These are phyloP conservation scores for Candida tetrigidarum DNA, from an alignment of 1,139 yeast species.

Conservation along the genomic window DNA sequence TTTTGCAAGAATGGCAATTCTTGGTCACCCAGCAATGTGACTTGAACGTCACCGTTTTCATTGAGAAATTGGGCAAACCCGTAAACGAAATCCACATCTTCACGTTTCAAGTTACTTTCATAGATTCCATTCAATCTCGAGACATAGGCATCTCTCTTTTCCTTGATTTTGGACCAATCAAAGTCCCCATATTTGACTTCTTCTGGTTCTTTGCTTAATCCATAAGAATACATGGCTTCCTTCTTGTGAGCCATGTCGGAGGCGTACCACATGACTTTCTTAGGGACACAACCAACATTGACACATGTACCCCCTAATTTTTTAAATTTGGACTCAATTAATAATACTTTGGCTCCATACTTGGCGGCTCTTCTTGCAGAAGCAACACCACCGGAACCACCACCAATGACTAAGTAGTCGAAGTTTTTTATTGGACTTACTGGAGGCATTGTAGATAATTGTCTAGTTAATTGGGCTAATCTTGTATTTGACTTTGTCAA, in stretches of 20 bases:
- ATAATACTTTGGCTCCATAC: slow-evolving; percentile 85
- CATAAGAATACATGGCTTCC: slow-evolving; percentile 78
- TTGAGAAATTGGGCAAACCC: slow-evolving; percentile 86
- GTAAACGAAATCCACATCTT: slow-evolving; percentile 83
- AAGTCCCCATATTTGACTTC: slow-evolving; percentile 60
- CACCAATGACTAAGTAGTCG: slow-evolving; percentile 95
- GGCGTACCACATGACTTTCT: slow-evolving; percentile 99
- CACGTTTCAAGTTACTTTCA: slow-evolving; percentile 82
- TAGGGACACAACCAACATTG: slow-evolving; percentile 99
- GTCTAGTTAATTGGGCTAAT: slow-evolving; percentile 30
- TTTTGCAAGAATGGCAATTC: slow-evolving; percentile 38
- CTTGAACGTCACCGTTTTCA: slow-evolving; percentile 75
- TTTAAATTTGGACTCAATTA: slow-evolving; percentile 72
- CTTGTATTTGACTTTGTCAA: slow-evolving; percentile 16
- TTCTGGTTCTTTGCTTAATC: slow-evolving; percentile 57
- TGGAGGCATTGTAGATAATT: slow-evolving; percentile 49
- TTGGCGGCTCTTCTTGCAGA: slow-evolving; percentile 96
- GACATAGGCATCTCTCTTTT: slow-evolving; percentile 90
- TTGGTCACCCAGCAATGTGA: slow-evolving; percentile 52
- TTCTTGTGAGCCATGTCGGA: slow-evolving; percentile 82
- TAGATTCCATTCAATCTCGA: slow-evolving; percentile 89
- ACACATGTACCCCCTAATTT: slow-evolving; percentile 97
- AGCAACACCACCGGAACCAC: slow-evolving; percentile 99
- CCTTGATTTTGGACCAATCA: slow-evolving; percentile 80
- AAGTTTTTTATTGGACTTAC: slow-evolving; percentile 53